Evolutionary conservation across 2,329 filamentous ascomycete genomes (phyloP), one percentile per base, ranked within the genome.

Genomic region (Delphinella strobiligena): DNA sequence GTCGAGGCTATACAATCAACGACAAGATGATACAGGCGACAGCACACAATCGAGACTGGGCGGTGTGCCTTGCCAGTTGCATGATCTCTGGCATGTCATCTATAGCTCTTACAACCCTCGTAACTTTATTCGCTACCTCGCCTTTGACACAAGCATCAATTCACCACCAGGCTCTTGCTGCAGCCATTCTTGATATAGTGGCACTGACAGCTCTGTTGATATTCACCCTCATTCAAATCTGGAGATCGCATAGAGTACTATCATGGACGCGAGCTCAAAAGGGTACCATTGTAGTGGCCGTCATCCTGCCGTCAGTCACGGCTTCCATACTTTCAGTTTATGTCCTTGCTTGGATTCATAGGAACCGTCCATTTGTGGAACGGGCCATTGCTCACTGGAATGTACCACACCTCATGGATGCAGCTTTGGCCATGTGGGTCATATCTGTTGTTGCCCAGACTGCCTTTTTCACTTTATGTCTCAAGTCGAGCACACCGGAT

Each of bases 381-480:
- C 31, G 43, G 15, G 34, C 40, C 22, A 31, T 29, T n/a, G 31
- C 43, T 18, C 31, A 32, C 14, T 31, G 16, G 14, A 19, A 38
- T 18, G 29, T 37, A 19, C 14, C 15, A 19, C 19, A 34, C n/a
- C 32, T 49, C 24, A 41, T 51, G 19, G 44, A 31, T 19, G 49
- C 50, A 24, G 53, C 54, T 27, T 34, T 58, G 8, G 52, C 51
- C 11, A 47, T 53, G 31, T 51, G 49, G 39, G 37, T 46, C 8
- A 35, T 55, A 15, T 49, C 47, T 12, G 36, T 54, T 17, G 34
- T 54, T 5, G 45, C 48, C 5, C 48, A 54, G 27, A 45, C 43
- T 4, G 38, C 45, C 5, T 51, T 54, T 31, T 52, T 50, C 40
- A 45, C 43, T 18, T 41, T 57, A 49, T 47, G 45, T 47, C 47